These are phyloP conservation scores for Xylaria nigripes DNA, from an alignment of 495 filamentous ascomycete species.

Conservation along the genomic window DNA sequence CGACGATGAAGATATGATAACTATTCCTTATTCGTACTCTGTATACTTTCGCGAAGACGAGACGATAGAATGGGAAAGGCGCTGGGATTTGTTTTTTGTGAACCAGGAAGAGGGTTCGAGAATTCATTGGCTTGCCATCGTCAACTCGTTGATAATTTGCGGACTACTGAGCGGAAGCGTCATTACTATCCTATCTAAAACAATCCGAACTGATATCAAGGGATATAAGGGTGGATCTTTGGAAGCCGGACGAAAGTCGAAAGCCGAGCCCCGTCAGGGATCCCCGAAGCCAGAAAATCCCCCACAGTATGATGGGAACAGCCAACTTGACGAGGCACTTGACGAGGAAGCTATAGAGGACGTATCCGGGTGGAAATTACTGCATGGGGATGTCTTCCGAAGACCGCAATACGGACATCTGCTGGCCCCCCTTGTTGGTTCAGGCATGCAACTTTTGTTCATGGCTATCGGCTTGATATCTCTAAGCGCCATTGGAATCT, in stretches of 20 bases:
- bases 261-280: conserved; percentile 42
- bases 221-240: conserved; percentile 53
- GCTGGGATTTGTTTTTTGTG: conserved; percentile 92
- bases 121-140: conserved; percentile 87
- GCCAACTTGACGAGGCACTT: conserved; percentile 46
- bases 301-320: conserved; percentile 52
- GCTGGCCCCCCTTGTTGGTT: conserved; percentile 79
- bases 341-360: conserved; percentile 80
- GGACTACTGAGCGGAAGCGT: conserved; percentile 75
- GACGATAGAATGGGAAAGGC: conserved; percentile 71
- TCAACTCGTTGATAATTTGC: conserved; percentile 84
- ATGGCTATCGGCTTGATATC: conserved; percentile 72
- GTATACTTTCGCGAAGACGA: conserved; percentile 87
- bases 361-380: conserved; percentile 83
- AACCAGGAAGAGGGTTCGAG: conserved; percentile 79
- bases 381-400: conserved; percentile 94
- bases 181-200: conserved; percentile 76
- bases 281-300: conserved; percentile 47
- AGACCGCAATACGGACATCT: conserved; percentile 65
- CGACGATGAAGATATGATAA: conserved; percentile 62
- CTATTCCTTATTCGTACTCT: conserved; percentile 84
- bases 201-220: conserved; percentile 74
- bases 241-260: conserved; percentile 51
- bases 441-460: conserved; percentile 83
- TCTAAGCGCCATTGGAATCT: conserved; percentile 71